Base-by-base conservation (phyloP, 2,329 filamentous ascomycete species). In the Cucurbitaria berberidis region DNA sequence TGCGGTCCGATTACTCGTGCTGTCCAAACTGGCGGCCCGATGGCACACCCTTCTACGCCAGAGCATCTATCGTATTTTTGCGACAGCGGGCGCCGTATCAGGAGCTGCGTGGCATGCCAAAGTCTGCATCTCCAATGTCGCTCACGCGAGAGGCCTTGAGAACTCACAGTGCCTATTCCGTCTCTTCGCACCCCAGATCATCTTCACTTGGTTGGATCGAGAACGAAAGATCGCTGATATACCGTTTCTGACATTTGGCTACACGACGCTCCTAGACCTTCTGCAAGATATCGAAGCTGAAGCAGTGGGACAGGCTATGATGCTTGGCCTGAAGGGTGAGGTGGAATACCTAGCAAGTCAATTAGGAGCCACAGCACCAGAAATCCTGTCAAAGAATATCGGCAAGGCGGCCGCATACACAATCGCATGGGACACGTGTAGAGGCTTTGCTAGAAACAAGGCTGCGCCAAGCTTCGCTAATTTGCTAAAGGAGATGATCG, bases 61-160 rank as follows among this genome's bases (percentile, higher is more conserved):
- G 59, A 92, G 91, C 60, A 89, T 96, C 16, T 99, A 97, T 72
- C 89, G 95, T 72, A 92, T 98, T 19, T 96, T 98, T 64, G 95
- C 98, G 72, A 91, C 89, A 0, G 90, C 93, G 1, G 91, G 89
- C 1, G 86, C 86, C 51, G 85, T 96, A 13, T 76, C 82, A 3
- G 76, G 78, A 10, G 89, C 89, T 6, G 80, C 82, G 18, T 78
- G 81, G 18, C 89, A 97, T 75, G 93, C 93, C 1, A 84, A 84
- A 49, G 83, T 83, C 45, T 96, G 91, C 63, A 80, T 97, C 38
- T 72, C 74, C 4, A 80, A 83, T 11, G 86, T 97, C 27, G 86
- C 93, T 3, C 76, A 72, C 11, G 81, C 82, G 0, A 82, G 97
- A 29, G 76, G 81, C 0, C 81, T 98, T 19, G 74, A 81, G 21